Evolutionary conservation across 768 basidiomycete genomes (phyloP), one percentile per base, ranked within the genome.

Genomic region (Macrolepiota albuminosa): DNA sequence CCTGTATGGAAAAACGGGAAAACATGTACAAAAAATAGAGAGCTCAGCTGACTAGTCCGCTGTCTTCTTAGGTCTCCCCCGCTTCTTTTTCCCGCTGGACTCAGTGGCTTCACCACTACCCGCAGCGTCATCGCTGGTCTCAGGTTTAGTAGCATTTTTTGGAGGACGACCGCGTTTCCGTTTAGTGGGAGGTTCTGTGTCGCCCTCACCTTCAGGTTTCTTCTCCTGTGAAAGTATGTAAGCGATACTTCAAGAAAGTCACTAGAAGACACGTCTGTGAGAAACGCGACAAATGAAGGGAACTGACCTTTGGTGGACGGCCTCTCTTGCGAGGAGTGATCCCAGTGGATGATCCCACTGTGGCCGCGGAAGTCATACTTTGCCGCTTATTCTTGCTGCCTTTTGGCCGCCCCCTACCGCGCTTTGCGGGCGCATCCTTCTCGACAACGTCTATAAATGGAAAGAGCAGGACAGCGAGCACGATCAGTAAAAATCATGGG

Each of bases 361-460:
- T 64, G 48, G 73, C 67, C 50, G 73, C 62, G 33, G 73, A 66
- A 8, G 72, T 59, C 49, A 69, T 68, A 61, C 68, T 64, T 42
- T 69, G 59, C 63, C 81, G 81, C 77, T 85, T 80, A 73, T 85
- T 83, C 77, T 91, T 95, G 74, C 89, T 91, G 67, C 93, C 93
- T 72, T 88, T 92, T 61, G 94, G 94, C 64, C 94, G 85, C 56
- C 94, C 94, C 50, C 94, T 83, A 68, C 90, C 86, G 68, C 93
- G 86, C 78, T 93, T 95, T 62, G 70, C 66, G 45, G 83, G 78
- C 48, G 74, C 66, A 60, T 76, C 70, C 58, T 77, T 46, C 18
- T 48, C 73, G 60, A 78, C 69, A 62, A 76, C 71, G 69, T 76
- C 78, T 75, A 68, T 60, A 60, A 63, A 67, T 54, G 57, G 67